phyloP scores from a whole-genome alignment of 352 stramenopile species.

The Pythium monospermum region DNA sequence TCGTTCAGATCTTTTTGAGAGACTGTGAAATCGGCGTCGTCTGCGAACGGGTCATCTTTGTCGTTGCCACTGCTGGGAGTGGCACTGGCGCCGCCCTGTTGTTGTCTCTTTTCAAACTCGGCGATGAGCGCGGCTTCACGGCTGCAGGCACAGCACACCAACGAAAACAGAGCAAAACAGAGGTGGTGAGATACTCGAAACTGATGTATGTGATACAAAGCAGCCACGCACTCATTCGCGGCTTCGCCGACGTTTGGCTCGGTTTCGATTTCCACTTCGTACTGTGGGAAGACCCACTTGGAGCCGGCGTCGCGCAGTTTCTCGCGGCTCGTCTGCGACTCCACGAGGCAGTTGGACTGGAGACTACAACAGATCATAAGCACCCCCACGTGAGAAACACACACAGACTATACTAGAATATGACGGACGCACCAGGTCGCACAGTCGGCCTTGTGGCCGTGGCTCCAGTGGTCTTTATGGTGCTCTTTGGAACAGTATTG shows the following conservation, averaged over 20 bases:
- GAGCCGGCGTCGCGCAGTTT: conserved; percentile 44
- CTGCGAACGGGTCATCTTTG: conserved; percentile 50
- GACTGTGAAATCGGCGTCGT: conserved; percentile 71
- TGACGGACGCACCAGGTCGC: conserved; percentile 47
- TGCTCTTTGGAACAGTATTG: conserved; percentile 76
- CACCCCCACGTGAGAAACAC: too few species aligned
- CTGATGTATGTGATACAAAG: not conserved
- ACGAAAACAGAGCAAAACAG: not conserved
- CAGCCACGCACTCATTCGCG: conserved; percentile 43
- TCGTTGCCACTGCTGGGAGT: conserved; percentile 9
- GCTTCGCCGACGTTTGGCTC: conserved; percentile 59
- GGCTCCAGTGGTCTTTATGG: conserved; percentile 76
- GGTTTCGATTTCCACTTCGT: conserved; percentile 74
- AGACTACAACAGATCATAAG: conserved; percentile 25
- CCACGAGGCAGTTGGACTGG: conserved; percentile 33
- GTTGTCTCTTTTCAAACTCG: conserved; percentile 48
- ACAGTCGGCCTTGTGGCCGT: conserved; percentile 68
- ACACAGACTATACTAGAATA: too few species aligned
- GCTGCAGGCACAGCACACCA: conserved; percentile 12
- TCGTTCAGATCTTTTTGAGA: conserved; percentile 75
- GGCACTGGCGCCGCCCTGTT: conserved; percentile 1
- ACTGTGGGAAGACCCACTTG: conserved; percentile 72
- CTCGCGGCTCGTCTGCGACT: conserved; percentile 27
- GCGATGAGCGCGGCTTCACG: conserved; percentile 67
- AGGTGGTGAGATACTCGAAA: not conserved